Evolutionary conservation across 257 asterid species (phyloP).

Genomic region (Oldenlandia corymbosa): DNA sequence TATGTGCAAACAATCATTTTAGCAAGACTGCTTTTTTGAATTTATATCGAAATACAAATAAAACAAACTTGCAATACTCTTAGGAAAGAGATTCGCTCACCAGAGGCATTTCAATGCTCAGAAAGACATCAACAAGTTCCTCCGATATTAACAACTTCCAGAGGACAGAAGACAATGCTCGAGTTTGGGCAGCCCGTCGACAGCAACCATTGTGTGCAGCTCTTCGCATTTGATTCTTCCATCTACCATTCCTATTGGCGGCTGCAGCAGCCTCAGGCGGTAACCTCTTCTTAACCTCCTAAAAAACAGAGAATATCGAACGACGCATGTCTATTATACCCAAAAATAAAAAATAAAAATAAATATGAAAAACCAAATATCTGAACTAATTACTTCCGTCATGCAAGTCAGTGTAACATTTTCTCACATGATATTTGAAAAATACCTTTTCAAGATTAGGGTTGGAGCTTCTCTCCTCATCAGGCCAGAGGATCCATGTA

Average conservation of each 20-base stretch:
- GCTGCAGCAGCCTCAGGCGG: conserved; percentile 80
- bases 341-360: no score
- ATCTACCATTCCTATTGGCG: conserved; percentile 77
- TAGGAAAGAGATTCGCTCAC: conserved; percentile 37
- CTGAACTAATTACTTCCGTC: background rate
- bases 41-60: background rate
- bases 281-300: conserved; percentile 91
- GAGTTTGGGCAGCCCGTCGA: conserved; percentile 82
- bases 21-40: background rate
- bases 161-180: conserved; percentile 66
- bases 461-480: conserved; percentile 78
- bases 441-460: conserved; percentile 89
- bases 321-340: no score
- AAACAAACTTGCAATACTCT: background rate
- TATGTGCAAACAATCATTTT: background rate
- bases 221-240: conserved; percentile 90
- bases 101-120: conserved; percentile 69
- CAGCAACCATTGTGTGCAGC: conserved; percentile 98
- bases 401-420: background rate
- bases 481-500: conserved; percentile 95
- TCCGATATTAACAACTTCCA: conserved; percentile 86
- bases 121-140: conserved; percentile 63
- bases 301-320: conserved; percentile 26
- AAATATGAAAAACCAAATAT: background rate
- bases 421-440: background rate